Percentiles rank a stretch among this genome's conserved stretches.
phyloP scores from a whole-genome alignment of 2,329 filamentous ascomycete genomes.

The Colletotrichum acutatum region DNA sequence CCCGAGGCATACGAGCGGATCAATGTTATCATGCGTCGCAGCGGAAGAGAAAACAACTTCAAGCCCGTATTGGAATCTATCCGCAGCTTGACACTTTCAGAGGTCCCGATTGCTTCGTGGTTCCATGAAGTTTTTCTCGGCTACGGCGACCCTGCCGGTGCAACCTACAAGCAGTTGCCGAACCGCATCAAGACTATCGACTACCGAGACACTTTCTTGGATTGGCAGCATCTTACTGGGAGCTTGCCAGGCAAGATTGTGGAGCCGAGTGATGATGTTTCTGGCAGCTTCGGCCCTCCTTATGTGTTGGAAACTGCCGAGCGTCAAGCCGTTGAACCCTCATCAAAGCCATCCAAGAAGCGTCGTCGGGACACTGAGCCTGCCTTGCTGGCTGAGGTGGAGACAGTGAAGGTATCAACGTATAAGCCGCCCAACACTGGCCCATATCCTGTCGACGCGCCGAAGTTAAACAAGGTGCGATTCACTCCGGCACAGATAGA shows the following conservation, averaged over 20 bases:
- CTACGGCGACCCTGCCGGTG: constrained; percentile 91
- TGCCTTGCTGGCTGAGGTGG: constrained; percentile 68
- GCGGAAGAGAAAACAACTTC: constrained; percentile 95
- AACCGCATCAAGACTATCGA: constrained; percentile 84
- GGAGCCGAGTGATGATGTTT: constrained; percentile 78
- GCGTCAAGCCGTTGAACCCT: constrained; percentile 60
- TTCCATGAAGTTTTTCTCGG: constrained; percentile 97
- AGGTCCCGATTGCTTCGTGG: constrained; percentile 89
- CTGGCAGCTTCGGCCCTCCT: constrained; percentile 83
- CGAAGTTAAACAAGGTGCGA: constrained; percentile 83
- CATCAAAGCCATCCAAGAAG: constrained; percentile 81
- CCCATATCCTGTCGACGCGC: constrained; percentile 86
- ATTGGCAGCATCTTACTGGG: constrained; percentile 94
- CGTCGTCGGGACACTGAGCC: constrained; percentile 83
- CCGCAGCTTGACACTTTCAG: constrained; percentile 83
- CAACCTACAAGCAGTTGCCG: constrained; percentile 84
- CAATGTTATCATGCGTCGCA: constrained; percentile 86
- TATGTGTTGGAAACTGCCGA: constrained; percentile 81
- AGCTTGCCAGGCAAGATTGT: constrained; percentile 89
- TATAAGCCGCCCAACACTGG: constrained; percentile 91
- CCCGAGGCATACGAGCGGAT: constrained; percentile 84
- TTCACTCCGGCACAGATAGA: constrained; percentile 94
- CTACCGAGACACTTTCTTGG: constrained; percentile 92
- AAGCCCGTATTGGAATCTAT: constrained; percentile 93
- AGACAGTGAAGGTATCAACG: constrained; percentile 84